Base-by-base conservation (phyloP, 2,329 filamentous ascomycete genomes). In the Fusarium buharicum region DNA sequence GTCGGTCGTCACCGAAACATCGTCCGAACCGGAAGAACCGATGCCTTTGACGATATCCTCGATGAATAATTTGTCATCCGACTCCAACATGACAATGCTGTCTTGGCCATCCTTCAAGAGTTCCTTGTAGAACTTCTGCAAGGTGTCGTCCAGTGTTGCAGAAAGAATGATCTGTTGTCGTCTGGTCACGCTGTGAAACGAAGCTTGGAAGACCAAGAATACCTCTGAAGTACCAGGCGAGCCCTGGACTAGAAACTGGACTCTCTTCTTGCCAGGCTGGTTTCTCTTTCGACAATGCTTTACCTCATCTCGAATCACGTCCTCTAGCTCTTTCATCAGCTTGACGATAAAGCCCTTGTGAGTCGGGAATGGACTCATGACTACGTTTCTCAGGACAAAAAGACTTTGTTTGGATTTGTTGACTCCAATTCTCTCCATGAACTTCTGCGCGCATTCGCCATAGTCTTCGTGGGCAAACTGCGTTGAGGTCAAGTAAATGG, bases 281-380 rank as follows among this genome's bases (percentile, higher is more conserved):
- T 80, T 79, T n/a, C 77, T 72, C 24, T 73, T 62, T 7, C 73
- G 73, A 14, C 71, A 72, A 11, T 73, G 50, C 49, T 72, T 30
- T 1, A 65, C 60, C 44, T 78, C 76, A 1, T 70, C 50, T 4
- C 58, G 55, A 10, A 77, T 74, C 1, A 71, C 65, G 0, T 72
- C 33, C 37, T 72, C 68, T 24, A 80, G 73, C 16, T 71, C 70
- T 0, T 54, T 38, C 9, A 76, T 77, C 9, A 82, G 49, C 3
- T 73, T 70, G 12, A 69, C 68, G 33, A 79, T 74, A 57, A 81
- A 81, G 37, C 75, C 72, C 1, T 69, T 69, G 14, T 76, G 73
- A 2, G 76, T 77, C 0, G 78, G 76, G 39, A 77, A 81, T 1
- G 79, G 78, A 6, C 75, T 78, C 80, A 82, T 82, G 30, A 80